phyloP scores from a whole-genome alignment of 306 rosid genomes.

The Pterocarpus santalinus region DNA sequence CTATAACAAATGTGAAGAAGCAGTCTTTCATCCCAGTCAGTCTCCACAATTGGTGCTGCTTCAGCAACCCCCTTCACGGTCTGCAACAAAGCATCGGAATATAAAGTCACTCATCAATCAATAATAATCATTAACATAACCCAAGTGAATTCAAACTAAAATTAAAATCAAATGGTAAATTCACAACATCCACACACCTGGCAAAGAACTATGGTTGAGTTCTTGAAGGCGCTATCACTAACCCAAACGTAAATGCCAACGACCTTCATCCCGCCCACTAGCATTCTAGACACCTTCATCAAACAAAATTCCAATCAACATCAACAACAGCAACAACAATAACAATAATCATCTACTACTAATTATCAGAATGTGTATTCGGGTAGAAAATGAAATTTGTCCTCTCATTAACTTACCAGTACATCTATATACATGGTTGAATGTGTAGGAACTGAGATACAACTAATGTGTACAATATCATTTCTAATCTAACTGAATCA shows the following conservation, averaged over 20 bases:
- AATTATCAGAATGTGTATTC: not conserved
- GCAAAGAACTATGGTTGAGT: conserved; percentile 74
- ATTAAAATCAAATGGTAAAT: not conserved
- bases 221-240: conserved; percentile 72
- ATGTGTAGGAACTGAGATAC: not conserved
- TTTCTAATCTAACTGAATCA: not conserved
- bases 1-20: conserved; percentile 86
- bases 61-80: conserved; percentile 82
- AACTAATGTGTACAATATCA: not conserved
- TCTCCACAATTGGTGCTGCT: conserved; percentile 65
- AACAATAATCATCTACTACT: not conserved
- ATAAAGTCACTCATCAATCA: not conserved
- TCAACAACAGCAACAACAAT: not conserved
- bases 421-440: not conserved
- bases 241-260: conserved; percentile 83
- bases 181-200: conserved; percentile 60
- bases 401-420: not conserved
- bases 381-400: not conserved
- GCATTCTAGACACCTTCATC: conserved; percentile 77
- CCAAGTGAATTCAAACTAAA: not conserved
- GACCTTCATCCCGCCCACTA: conserved; percentile 86
- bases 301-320: not conserved
- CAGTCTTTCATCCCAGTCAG: conserved; percentile 74
- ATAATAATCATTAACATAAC: not conserved
- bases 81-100: conserved; percentile 49